Evolutionary conservation across 1,139 yeast genomes (phyloP).

Genomic region (Hanseniaspora sp.): DNA sequence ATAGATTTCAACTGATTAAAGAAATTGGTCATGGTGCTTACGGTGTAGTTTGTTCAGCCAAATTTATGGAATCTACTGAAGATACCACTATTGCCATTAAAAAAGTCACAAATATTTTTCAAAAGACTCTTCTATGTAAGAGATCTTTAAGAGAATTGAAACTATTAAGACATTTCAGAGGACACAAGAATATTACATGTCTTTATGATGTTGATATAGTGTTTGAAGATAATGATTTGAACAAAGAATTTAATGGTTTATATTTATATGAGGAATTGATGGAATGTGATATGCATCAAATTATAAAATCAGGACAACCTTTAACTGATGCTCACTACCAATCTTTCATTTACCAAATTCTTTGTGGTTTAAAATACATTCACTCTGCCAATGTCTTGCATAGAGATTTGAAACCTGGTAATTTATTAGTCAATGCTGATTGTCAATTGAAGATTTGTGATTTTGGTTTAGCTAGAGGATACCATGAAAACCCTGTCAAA

Average conservation of each 20-base stretch:
- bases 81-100: constrained; percentile 84
- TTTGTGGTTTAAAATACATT: constrained; percentile 86
- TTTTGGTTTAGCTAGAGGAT: constrained; percentile 95
- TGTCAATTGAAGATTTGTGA: constrained; percentile 95
- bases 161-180: constrained; percentile 78
- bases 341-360: constrained; percentile 78
- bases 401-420: constrained; percentile 90
- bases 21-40: constrained; percentile 96
- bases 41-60: constrained; percentile 90
- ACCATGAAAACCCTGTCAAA: constrained; percentile 67
- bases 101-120: constrained; percentile 83
- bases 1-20: constrained; percentile 70
- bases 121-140: constrained; percentile 77
- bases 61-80: constrained; percentile 55
- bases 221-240: constrained; percentile 32
- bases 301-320: constrained; percentile 85
- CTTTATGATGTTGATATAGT: constrained; percentile 87
- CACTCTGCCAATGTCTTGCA: constrained; percentile 94
- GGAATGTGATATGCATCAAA: constrained; percentile 98
- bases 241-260: constrained; percentile 76
- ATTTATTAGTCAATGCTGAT: constrained; percentile 83
- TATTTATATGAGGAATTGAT: constrained; percentile 87
- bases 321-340: constrained; percentile 92
- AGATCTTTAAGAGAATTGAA: constrained; percentile 83
- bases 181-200: constrained; percentile 86